Conservation (phyloP, 1,284 basidiomycete species). For the Tetrapyrgos nigripes region DNA sequence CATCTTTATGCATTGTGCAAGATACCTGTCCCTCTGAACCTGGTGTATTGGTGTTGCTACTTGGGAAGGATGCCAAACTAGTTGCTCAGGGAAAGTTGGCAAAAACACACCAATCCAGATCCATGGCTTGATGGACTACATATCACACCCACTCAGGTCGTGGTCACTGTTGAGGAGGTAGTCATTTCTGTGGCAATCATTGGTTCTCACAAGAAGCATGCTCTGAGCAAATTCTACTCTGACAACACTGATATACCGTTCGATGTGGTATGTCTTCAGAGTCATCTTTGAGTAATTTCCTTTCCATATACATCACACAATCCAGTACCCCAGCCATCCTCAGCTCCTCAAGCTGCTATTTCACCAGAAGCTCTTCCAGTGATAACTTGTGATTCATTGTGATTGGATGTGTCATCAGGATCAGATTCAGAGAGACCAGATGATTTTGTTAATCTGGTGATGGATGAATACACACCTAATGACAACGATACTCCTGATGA, state of each 20-base stretch:
- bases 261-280: conserved; percentile 3
- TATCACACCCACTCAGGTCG: background rate
- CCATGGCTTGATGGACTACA: conserved; percentile 7
- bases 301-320: no score
- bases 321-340: no score
- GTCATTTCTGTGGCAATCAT: conserved; percentile 11
- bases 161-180: conserved; percentile 7
- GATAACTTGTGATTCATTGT: no score
- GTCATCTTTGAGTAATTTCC: background rate
- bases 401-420: no score
- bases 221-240: conserved; percentile 4
- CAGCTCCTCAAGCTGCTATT: no score
- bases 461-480: no score
- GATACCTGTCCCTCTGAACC: conserved; percentile 2
- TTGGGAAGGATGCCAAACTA: conserved; percentile 6
- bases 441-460: no score
- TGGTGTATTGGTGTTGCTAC: conserved; percentile 5
- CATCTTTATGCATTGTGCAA: conserved; percentile 14
- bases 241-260: background rate
- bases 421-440: no score
- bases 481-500: no score
- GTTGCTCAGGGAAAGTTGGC: no score
- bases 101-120: background rate
- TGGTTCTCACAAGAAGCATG: background rate
- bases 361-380: no score